phyloP scores from a whole-genome alignment of 345 rosid genomes.

The Rhizophora apiculata region DNA sequence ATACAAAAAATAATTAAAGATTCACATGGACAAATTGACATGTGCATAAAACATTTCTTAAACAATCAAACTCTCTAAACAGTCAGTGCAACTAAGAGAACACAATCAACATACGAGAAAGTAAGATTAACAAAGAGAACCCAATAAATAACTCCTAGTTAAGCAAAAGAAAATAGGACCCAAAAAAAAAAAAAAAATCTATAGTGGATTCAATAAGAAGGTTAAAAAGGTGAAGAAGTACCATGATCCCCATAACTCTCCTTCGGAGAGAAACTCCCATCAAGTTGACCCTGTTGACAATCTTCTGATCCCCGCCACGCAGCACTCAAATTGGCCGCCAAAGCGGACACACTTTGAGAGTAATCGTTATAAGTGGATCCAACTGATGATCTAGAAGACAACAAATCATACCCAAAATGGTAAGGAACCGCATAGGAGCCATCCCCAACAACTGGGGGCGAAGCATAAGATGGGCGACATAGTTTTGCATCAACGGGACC shows the following conservation, averaged over 20 bases:
- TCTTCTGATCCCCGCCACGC: constrained; percentile 31
- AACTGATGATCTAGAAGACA: constrained; percentile 19
- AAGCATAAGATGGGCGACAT: constrained; percentile 37
- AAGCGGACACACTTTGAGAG: constrained; percentile 24
- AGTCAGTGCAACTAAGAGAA: neutral
- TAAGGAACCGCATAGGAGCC: constrained; percentile 11
- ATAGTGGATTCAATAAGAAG: neutral
- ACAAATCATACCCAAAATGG: constrained; percentile 24
- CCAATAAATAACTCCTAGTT: no score
- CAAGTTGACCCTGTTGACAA: constrained; percentile 28
- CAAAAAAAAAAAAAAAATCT: no score
- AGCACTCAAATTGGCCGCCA: constrained; percentile 29
- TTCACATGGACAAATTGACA: neutral
- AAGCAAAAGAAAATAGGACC: no score
- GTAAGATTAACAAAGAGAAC: no score
- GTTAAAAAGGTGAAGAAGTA: constrained; percentile 16
- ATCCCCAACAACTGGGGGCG: constrained; percentile 13
- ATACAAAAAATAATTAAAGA: neutral
- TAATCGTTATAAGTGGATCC: constrained; percentile 25
- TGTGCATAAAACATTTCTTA: neutral
- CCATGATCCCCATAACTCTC: constrained; percentile 41
- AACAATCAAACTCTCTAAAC: neutral
- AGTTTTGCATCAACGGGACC: constrained; percentile 32
- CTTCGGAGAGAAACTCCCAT: constrained; percentile 22
- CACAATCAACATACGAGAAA: no score